These are phyloP conservation scores for Aspergillus awamori DNA, from an alignment of 2,329 filamentous ascomycete genomes.

Conservation along the genomic window DNA sequence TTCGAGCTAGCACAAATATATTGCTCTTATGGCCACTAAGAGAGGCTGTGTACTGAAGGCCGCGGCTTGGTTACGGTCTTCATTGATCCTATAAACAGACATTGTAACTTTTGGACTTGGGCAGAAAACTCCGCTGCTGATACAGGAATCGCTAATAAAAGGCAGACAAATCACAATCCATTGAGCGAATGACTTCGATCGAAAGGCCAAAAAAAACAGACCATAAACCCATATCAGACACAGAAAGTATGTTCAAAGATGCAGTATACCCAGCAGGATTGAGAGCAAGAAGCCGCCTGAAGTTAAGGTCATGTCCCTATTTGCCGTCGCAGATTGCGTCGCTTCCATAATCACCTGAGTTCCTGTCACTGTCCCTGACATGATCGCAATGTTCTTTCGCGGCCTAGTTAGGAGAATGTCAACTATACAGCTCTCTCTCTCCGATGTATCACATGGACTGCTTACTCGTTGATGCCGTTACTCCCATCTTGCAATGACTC, in stretches of 20 bases:
- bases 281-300: slow-evolving; percentile 2
- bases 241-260: background rate
- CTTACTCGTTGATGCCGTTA: background rate
- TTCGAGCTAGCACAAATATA: background rate
- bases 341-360: slow-evolving; percentile 8
- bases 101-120: background rate
- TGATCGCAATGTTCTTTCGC: slow-evolving; percentile 4
- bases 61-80: background rate
- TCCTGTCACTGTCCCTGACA: slow-evolving; percentile 14
- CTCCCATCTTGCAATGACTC: background rate
- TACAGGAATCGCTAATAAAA: no score
- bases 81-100: background rate
- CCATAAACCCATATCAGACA: background rate
- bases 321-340: slow-evolving; percentile 12
- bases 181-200: background rate
- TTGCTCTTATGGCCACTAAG: background rate
- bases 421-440: background rate
- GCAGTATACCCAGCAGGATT: background rate
- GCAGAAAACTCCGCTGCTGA: background rate
- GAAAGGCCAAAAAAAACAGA: background rate
- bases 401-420: background rate
- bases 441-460: no score
- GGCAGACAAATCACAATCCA: no score
- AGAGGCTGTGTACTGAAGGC: background rate
- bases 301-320: background rate